phyloP scores from a whole-genome alignment of 2,329 filamentous ascomycete species.

The Rugonectria rugulosa region DNA sequence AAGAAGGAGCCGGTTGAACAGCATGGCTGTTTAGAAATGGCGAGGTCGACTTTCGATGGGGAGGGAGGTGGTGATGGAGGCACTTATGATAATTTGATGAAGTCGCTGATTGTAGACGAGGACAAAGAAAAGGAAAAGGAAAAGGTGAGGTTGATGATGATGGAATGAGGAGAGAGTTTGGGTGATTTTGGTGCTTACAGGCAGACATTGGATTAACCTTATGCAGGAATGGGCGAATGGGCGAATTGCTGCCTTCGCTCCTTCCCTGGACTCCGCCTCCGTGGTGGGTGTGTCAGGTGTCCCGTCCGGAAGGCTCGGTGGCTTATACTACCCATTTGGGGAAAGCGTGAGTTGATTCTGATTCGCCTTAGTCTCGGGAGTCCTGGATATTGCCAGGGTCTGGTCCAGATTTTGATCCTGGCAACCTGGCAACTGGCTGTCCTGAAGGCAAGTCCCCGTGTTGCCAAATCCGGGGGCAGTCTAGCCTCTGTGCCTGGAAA shows the following conservation, averaged over 20 bases:
- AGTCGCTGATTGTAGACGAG: neutral
- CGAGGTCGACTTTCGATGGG: neutral
- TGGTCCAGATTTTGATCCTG: too few relatives aligned
- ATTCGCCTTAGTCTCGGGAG: too few relatives aligned
- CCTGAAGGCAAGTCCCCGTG: neutral
- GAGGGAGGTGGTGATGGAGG: neutral
- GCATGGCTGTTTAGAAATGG: conserved; percentile 36
- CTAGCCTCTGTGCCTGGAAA: neutral
- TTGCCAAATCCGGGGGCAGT: neutral
- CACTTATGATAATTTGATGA: neutral
- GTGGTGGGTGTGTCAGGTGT: neutral
- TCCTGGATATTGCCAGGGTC: too few relatives aligned
- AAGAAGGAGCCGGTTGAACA: conserved; percentile 43
- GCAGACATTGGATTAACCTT: too few relatives aligned
- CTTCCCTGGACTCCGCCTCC: too few relatives aligned
- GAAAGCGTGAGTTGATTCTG: neutral
- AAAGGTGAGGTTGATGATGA: neutral
- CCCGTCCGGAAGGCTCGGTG: neutral
- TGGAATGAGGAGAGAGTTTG: conserved; percentile 1
- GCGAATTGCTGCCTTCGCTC: too few relatives aligned
- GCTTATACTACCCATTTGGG: neutral
- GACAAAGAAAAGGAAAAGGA: neutral
- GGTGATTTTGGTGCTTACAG: neutral
- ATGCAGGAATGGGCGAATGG: too few relatives aligned
- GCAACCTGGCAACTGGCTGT: too few relatives aligned